These are phyloP conservation scores for Candida sithepensis DNA, from an alignment of 805 yeast species.

Conservation along the genomic window DNA sequence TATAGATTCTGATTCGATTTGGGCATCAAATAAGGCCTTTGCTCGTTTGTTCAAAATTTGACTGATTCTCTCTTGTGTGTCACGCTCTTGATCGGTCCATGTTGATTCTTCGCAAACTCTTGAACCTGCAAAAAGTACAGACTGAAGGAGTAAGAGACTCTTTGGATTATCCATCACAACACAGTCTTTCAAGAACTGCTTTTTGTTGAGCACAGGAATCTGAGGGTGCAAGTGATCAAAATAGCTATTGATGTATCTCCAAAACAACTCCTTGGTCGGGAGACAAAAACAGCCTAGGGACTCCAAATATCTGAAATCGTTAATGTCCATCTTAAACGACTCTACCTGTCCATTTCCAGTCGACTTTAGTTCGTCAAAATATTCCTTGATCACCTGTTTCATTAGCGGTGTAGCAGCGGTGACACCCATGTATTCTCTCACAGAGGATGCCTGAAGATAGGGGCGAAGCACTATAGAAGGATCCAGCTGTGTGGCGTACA, in stretches of 20 bases:
- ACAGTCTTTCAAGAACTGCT: slow-evolving; percentile 56
- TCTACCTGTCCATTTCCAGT: slow-evolving; percentile 4
- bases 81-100: slow-evolving; percentile 39
- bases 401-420: slow-evolving; percentile 29
- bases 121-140: slow-evolving; percentile 67
- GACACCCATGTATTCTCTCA: slow-evolving; percentile 31
- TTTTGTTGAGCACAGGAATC: slow-evolving; percentile 63
- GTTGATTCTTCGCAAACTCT: slow-evolving; percentile 54
- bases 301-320: slow-evolving; percentile 20
- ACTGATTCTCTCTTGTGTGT: slow-evolving; percentile 34
- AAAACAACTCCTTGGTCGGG: slow-evolving; percentile 57
- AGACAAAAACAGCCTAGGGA: slow-evolving; percentile 60
- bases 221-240: slow-evolving; percentile 65
- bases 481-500: slow-evolving; percentile 21
- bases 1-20: slow-evolving; percentile 62
- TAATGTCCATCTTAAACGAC: slow-evolving; percentile 11
- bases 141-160: slow-evolving; percentile 58
- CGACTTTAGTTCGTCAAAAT: slow-evolving; percentile 6
- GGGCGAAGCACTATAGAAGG: slow-evolving; percentile 17
- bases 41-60: slow-evolving; percentile 67
- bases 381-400: slow-evolving; percentile 29
- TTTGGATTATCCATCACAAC: slow-evolving; percentile 53
- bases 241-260: slow-evolving; percentile 56
- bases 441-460: slow-evolving; percentile 14
- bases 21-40: slow-evolving; percentile 68